phyloP scores from a whole-genome alignment of 2,329 filamentous ascomycete species.

The Hymenoscyphus repandus region DNA sequence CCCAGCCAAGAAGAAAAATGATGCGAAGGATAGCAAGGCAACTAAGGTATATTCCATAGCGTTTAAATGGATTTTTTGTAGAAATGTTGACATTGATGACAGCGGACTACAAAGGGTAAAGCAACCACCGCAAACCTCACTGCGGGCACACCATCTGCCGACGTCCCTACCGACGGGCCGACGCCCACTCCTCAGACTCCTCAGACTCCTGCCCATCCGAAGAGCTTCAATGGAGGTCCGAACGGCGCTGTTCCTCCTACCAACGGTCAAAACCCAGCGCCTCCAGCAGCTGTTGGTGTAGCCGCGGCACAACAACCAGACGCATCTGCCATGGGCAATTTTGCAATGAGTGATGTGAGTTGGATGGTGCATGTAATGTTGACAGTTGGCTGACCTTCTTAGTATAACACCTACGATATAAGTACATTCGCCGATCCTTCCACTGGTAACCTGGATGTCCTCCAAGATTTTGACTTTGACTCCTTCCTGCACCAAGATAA shows the following conservation, averaged over 20 bases:
- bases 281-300: constrained; percentile 37
- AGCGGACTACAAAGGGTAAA: constrained; percentile 44
- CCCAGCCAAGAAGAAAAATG: constrained; percentile 73
- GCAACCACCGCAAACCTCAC: constrained; percentile 54
- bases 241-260: constrained; percentile 36
- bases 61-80: constrained; percentile 29
- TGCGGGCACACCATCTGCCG: constrained; percentile 51
- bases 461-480: constrained; percentile 65
- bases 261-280: constrained; percentile 36
- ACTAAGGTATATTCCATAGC: constrained; percentile 52
- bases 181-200: constrained; percentile 58
- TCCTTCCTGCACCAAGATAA: constrained; percentile 59
- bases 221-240: constrained; percentile 43
- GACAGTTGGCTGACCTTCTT: constrained; percentile 8
- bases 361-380: not conserved
- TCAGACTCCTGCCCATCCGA: constrained; percentile 53
- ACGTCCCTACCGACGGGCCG: constrained; percentile 51
- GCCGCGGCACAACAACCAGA: constrained; percentile 41
- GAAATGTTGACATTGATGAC: constrained; percentile 32
- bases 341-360: constrained; percentile 12
- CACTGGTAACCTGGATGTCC: constrained; percentile 46
- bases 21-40: constrained; percentile 70
- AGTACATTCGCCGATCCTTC: constrained; percentile 50
- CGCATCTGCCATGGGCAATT: not conserved
- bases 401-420: constrained; percentile 34